These are phyloP conservation scores for Trypanosoma vivax DNA, from an alignment of 208 protist species.

Conservation along the genomic window DNA sequence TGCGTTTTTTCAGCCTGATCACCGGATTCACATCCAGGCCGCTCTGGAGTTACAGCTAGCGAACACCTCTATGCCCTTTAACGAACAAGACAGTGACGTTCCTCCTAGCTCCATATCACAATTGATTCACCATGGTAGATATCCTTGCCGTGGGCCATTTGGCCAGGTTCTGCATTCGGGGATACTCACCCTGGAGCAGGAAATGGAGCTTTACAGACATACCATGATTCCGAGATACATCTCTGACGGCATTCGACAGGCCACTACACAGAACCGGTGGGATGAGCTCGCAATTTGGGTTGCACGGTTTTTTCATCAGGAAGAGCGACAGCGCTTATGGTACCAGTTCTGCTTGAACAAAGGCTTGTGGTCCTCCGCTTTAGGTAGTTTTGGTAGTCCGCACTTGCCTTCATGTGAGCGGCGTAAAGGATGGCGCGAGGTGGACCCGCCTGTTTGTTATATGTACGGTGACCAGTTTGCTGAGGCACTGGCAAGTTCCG, in stretches of 20 bases:
- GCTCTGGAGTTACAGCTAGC: conserved; percentile 22
- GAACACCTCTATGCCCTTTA: background rate
- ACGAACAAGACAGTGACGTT: background rate
- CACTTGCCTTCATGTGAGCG: background rate
- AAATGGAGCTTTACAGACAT: conserved; percentile 64
- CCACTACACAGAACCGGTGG: background rate
- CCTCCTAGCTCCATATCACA: conserved; percentile 39
- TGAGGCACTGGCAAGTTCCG: conserved; percentile 24
- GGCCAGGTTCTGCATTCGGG: conserved; percentile 57
- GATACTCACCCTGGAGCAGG: conserved; percentile 41
- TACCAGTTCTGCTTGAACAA: conserved; percentile 13
- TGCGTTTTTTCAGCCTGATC: conserved; percentile 64
- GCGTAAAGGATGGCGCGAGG: background rate
- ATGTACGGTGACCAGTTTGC: conserved; percentile 36
- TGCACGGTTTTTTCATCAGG: conserved; percentile 51
- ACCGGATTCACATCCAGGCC: conserved; percentile 66
- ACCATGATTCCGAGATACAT: conserved; percentile 64
- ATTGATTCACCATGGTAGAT: conserved; percentile 15
- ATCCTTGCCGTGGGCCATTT: conserved; percentile 71
- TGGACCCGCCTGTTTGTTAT: conserved; percentile 27
- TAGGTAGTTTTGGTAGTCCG: background rate
- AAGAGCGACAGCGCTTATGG: conserved; percentile 58
- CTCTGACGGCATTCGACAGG: conserved; percentile 9
- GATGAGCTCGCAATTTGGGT: conserved; percentile 31
- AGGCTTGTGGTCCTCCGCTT: background rate